Evolutionary conservation across 371 early-diverging fungal species (phyloP), one percentile per base, ranked within the genome.

Genomic region (Syncephalis plumigaleata): DNA sequence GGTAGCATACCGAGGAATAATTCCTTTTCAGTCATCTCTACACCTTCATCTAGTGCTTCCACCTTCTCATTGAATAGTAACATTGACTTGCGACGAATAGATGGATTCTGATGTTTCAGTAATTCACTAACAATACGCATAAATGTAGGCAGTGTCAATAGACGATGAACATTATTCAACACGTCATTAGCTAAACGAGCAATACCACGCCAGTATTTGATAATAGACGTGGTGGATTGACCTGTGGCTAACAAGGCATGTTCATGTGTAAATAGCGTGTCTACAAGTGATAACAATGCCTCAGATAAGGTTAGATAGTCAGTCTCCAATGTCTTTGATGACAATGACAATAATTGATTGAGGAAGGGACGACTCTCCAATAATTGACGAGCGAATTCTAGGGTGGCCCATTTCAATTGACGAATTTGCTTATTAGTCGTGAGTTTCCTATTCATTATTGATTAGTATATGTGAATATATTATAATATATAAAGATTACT

Each of bases 61-160:
- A 89, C 59, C 53, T 76, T 76, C 46, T 78, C 68, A 57, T 79
- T 74, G 56, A 90, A 76, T 50, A 91, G 67, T 15, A 65, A 64
- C 66, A 90, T 68, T n/a, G 83, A 78, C 60, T 81, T 81, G 57
- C 82, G 79, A 46, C 86, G 79, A 44, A 90, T 74, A 23, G 68
- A 59, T 24, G 55, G 49, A 45, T 87, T 81, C 36, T 60, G 53
- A 53, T 89, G 81, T 23, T 66, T 58, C 42, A 88, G 64, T 42
- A 94, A 65, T 15, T 68, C 61, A 9, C 68, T 52, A 15, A 82
- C 68, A 11, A 87, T 81, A 42, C 72, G 57, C 45, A 81, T 63
- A 57, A 94, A 91, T 18, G 76, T 66, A 17, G 72, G 64, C 31
- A 82, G 58, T 24, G 87, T 70, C 50, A 94, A 67, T 25, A 87